phyloP scores from a whole-genome alignment of 441 rosid genomes.

The Populus hybrid region DNA sequence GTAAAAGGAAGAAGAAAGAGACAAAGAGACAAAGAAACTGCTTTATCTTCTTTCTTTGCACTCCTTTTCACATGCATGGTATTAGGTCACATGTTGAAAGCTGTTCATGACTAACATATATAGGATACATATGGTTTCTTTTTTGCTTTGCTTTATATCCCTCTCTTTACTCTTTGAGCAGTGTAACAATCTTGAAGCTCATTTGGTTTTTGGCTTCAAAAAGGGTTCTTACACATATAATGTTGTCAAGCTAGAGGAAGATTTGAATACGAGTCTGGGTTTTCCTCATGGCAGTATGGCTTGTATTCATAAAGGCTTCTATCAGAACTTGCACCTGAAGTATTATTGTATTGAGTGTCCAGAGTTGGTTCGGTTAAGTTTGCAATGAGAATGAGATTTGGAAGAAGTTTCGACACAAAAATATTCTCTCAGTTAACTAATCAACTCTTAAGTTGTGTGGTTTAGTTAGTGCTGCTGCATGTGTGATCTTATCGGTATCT shows the following conservation, averaged over 20 bases:
- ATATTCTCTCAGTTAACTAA: neutral
- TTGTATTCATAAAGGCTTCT: constrained; percentile 55
- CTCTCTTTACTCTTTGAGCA: constrained; percentile 14
- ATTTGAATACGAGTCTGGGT: constrained; percentile 37
- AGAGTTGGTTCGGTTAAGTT: constrained; percentile 10
- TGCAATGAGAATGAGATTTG: constrained; percentile 7
- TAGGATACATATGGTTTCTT: constrained; percentile 34
- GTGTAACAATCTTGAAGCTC: neutral
- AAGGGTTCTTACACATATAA: constrained; percentile 12
- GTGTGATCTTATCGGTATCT: neutral
- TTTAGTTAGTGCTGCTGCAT: neutral
- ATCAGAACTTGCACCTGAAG: constrained; percentile 23
- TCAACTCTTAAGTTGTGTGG: neutral
- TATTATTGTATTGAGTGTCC: constrained; percentile 17
- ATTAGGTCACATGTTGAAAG: constrained; percentile 38
- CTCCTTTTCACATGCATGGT: constrained; percentile 12
- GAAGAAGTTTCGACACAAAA: neutral
- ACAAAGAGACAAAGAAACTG: constrained; percentile 13
- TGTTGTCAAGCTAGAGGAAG: constrained; percentile 41
- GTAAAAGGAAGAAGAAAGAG: constrained; percentile 34
- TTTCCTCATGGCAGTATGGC: constrained; percentile 25
- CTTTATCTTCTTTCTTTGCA: constrained; percentile 15
- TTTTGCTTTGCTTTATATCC: constrained; percentile 17
- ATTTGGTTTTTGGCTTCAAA: neutral
- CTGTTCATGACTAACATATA: constrained; percentile 51